Percentiles rank a stretch among this genome's conserved stretches.
Evolutionary conservation across 2,329 filamentous ascomycete species (phyloP).

Genomic region (Rachicladosporium sp.): DNA sequence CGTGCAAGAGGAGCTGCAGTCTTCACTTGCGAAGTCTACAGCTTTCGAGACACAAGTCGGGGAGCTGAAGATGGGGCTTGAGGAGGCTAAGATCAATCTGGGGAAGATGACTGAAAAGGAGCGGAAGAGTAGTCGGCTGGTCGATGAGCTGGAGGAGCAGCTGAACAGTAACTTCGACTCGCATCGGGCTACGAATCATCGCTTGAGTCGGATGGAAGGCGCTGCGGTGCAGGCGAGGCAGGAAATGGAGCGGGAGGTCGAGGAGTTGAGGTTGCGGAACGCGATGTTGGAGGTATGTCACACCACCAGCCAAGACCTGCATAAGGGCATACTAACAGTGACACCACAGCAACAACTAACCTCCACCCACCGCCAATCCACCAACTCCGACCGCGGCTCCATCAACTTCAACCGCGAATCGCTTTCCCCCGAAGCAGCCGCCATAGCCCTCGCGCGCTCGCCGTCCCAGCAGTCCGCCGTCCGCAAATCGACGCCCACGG

Average conservation of each 20-base stretch:
- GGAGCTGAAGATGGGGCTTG: constrained; percentile 37
- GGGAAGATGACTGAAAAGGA: constrained; percentile 51
- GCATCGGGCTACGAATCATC: constrained; percentile 72
- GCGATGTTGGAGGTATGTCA: constrained; percentile 57
- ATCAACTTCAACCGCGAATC: constrained; percentile 31
- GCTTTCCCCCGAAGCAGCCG: constrained; percentile 31
- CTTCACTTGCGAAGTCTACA: constrained; percentile 25
- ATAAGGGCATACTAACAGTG: constrained; percentile 11
- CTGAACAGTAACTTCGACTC: constrained; percentile 91
- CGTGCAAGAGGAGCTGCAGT: constrained; percentile 31
- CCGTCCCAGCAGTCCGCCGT: constrained; percentile 55
- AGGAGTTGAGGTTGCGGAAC: constrained; percentile 67
- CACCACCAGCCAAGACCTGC: constrained; percentile 19
- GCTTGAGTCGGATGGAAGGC: constrained; percentile 56
- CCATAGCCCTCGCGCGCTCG: constrained; percentile 37
- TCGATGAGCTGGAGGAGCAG: constrained; percentile 95
- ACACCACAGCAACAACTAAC: constrained; percentile 45
- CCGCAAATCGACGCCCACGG: constrained; percentile 56
- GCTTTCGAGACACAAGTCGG: constrained; percentile 32
- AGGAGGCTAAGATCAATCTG: constrained; percentile 45
- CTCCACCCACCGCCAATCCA: constrained; percentile 20
- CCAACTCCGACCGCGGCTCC: constrained; percentile 18
- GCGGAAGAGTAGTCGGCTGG: constrained; percentile 80
- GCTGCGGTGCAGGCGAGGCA: constrained; percentile 34
- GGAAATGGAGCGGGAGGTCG: constrained; percentile 48